Base-by-base conservation (phyloP, 345 rosid genomes). In the Gossypium stocksii region DNA sequence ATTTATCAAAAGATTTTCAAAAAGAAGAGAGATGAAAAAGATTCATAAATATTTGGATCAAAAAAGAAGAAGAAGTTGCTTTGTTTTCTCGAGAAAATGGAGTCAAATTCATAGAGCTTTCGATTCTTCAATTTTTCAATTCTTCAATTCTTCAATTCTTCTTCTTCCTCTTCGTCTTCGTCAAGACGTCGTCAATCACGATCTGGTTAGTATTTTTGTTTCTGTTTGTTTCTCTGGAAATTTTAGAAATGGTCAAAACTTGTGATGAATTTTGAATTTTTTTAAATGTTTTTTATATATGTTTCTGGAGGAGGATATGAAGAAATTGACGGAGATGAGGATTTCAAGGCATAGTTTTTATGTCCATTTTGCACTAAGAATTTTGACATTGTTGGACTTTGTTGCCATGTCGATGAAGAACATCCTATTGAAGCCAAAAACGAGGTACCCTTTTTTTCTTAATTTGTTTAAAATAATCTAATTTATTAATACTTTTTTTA, bases 291-390 rank as follows among this genome's bases (percentile, higher is more conserved):
- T 73, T 54, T 53, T 53, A 87, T 89, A 88, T 87, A 83, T 84
- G 83, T 89, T 71, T 46, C 41, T 78, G 88, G 78, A 70, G 89
- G 87, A 63, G 88, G 83, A 9, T 79, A 68, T 34, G 91, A 89
- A n/a, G 97, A 87, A 56, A 74, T 77, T 14, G 91, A 87, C 8
- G 89, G 45, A 51, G 97, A 88, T 27, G 92, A 88, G 15, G 94
- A 91, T 74, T 83, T 77, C 76, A 85, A 85, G 68, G 83, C 86
- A 2, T 88, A 89, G 86, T 89, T 82, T 79, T 59, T 86, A 16
- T 93, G 98, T 44, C 94, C 98, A 0, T 93, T 91, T 69, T 93
- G 97, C 17, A 89, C 88, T 3, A 94, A 93, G 75, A 91, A 87
- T 78, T 93, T 91, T 67, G 94, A 93, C 74, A 86, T 89, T 75